Conservation (phyloP, 129 eudicot genomes). For the Tagetes patula region DNA sequence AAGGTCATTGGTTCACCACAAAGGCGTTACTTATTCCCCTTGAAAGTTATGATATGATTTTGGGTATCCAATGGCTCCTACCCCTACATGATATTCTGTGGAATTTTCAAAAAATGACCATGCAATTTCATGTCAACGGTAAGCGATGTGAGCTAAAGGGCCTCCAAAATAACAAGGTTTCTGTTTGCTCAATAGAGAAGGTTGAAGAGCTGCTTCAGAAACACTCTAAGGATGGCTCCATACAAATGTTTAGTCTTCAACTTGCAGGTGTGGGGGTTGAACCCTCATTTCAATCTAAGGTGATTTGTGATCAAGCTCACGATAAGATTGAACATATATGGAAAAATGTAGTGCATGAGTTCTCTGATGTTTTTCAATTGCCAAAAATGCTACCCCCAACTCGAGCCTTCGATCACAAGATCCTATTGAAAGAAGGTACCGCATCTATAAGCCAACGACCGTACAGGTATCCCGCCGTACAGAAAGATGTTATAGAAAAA, state of each 20-base stretch:
- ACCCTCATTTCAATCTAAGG: neutral
- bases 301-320: neutral
- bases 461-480: no score
- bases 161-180: neutral
- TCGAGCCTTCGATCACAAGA: neutral
- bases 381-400: neutral
- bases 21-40: neutral
- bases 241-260: neutral
- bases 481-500: no score
- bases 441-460: neutral
- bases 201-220: neutral
- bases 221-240: neutral
- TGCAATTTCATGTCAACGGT: neutral
- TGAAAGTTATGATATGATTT: neutral
- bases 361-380: neutral
- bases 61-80: neutral
- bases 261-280: neutral
- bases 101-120: neutral
- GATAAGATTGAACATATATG: neutral
- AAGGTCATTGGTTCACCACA: neutral
- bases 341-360: neutral
- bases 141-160: neutral
- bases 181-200: neutral
- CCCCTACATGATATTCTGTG: neutral
- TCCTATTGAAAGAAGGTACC: neutral